These are phyloP conservation scores for Conticribra weissflogii DNA, from an alignment of 108 stramenopile species.

Conservation along the genomic window DNA sequence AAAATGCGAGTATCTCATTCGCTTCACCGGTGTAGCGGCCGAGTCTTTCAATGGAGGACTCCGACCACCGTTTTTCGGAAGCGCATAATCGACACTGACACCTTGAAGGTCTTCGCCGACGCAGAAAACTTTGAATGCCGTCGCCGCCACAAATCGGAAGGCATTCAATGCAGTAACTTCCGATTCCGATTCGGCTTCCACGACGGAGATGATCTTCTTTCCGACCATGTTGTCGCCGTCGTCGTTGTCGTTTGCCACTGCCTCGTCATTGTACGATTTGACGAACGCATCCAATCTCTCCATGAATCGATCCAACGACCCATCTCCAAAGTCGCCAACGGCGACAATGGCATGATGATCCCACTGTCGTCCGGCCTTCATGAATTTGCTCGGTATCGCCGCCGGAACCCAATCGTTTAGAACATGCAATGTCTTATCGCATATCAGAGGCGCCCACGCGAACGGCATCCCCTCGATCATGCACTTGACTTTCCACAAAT, in stretches of 20 bases:
- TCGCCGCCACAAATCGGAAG: slow-evolving; percentile 85
- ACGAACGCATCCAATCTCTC: slow-evolving; percentile 66
- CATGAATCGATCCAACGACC: slow-evolving; percentile 67
- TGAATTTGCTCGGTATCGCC: slow-evolving; percentile 58
- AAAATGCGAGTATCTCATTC: slow-evolving; percentile 90
- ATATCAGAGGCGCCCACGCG: slow-evolving; percentile 56
- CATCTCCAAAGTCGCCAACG: slow-evolving; percentile 82
- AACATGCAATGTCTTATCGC: slow-evolving; percentile 62
- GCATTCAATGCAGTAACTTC: slow-evolving; percentile 64
- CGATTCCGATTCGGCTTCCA: slow-evolving; percentile 30
- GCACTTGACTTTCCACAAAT: slow-evolving; percentile 71
- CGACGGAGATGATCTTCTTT: slow-evolving; percentile 31
- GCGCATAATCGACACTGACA: slow-evolving; percentile 80
- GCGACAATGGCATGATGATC: slow-evolving; percentile 78
- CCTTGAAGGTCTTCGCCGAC: slow-evolving; percentile 82
- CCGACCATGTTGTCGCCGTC: slow-evolving; percentile 8
- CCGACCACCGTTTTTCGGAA: slow-evolving; percentile 68
- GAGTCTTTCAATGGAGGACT: slow-evolving; percentile 48
- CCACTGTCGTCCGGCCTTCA: slow-evolving; percentile 50
- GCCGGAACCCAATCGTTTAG: slow-evolving; percentile 67
- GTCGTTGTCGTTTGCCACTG: slow-evolving; percentile 39
- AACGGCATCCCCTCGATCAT: slow-evolving; percentile 66
- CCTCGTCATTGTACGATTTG: slow-evolving; percentile 54
- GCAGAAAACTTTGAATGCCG: slow-evolving; percentile 75
- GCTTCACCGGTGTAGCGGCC: slow-evolving; percentile 56